These are phyloP conservation scores for Fusarium redolens DNA, from an alignment of 2,329 filamentous ascomycete species.

Conservation along the genomic window DNA sequence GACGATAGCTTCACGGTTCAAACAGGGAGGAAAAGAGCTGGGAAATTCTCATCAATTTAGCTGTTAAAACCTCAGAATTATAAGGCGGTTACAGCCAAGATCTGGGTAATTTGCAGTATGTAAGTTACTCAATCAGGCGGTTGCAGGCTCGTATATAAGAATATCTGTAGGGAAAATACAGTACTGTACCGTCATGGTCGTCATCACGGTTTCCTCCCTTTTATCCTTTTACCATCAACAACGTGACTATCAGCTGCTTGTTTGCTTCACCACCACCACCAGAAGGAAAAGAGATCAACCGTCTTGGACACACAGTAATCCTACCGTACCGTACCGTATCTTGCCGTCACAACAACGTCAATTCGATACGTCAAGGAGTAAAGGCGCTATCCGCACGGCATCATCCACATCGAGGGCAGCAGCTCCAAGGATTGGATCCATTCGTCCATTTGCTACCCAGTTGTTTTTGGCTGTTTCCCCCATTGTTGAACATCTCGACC, in stretches of 20 bases:
- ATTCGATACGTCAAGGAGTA: constrained; percentile 18
- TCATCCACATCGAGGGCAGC: constrained; percentile 12
- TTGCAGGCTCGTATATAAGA: constrained; percentile 35
- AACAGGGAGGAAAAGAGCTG: background rate
- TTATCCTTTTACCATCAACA: constrained; percentile 13
- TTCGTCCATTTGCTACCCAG: constrained; percentile 3
- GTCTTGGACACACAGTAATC: background rate
- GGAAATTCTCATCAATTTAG: background rate
- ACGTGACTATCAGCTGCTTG: constrained; percentile 38
- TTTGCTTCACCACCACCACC: constrained; percentile 8
- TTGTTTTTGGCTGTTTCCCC: constrained; percentile 21
- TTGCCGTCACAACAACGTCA: constrained; percentile 34
- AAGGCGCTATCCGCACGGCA: constrained; percentile 26
- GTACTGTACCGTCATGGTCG: background rate
- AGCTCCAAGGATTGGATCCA: constrained; percentile 12
- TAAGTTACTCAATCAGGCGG: background rate
- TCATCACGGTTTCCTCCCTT: background rate
- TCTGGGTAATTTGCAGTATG: background rate
- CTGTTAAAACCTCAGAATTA: background rate
- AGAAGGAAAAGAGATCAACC: background rate
- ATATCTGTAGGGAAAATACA: constrained; percentile 11
- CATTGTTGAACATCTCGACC: constrained; percentile 2
- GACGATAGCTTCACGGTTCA: background rate
- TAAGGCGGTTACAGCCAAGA: background rate
- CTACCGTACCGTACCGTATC: background rate